These are phyloP conservation scores for Entomophthora muscae DNA, from an alignment of 371 early-diverging fungal genomes.

Conservation along the genomic window DNA sequence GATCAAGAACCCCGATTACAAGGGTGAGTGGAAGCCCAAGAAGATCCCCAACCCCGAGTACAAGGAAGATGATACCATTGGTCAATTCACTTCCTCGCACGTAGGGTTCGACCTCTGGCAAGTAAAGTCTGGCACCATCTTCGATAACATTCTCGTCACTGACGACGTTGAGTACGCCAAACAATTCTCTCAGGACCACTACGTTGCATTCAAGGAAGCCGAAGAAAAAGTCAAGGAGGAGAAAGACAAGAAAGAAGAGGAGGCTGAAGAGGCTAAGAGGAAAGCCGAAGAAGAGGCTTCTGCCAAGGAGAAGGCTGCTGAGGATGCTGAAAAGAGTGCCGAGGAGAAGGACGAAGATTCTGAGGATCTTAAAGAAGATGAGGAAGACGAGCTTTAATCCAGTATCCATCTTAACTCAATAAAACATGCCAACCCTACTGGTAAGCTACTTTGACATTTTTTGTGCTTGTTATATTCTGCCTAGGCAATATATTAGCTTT, in stretches of 20 bases:
- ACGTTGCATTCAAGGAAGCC: constrained; percentile 28
- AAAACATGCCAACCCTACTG: too few species aligned
- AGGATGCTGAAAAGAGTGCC: background rate
- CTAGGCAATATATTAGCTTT: too few species aligned
- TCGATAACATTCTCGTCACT: constrained; percentile 81
- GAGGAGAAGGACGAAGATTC: constrained; percentile 5
- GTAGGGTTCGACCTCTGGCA: constrained; percentile 95
- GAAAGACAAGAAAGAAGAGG: constrained; percentile 16
- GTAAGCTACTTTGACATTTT: too few species aligned
- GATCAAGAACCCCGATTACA: constrained; percentile 87
- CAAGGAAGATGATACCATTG: constrained; percentile 66
- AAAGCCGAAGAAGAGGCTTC: constrained; percentile 3
- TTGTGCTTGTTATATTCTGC: too few species aligned
- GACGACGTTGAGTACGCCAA: constrained; percentile 46
- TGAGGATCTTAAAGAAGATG: background rate
- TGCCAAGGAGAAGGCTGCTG: background rate
- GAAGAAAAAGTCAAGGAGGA: constrained; percentile 31
- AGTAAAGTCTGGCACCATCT: constrained; percentile 79
- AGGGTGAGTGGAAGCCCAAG: constrained; percentile 84
- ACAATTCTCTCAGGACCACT: constrained; percentile 41
- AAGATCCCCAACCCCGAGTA: constrained; percentile 83
- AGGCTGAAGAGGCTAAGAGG: background rate
- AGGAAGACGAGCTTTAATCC: too few species aligned
- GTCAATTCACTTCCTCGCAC: constrained; percentile 59
- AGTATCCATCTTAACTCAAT: too few species aligned